These are phyloP conservation scores for Lasiodiplodia gonubiensis DNA, from an alignment of 2,329 filamentous ascomycete genomes.

Conservation along the genomic window DNA sequence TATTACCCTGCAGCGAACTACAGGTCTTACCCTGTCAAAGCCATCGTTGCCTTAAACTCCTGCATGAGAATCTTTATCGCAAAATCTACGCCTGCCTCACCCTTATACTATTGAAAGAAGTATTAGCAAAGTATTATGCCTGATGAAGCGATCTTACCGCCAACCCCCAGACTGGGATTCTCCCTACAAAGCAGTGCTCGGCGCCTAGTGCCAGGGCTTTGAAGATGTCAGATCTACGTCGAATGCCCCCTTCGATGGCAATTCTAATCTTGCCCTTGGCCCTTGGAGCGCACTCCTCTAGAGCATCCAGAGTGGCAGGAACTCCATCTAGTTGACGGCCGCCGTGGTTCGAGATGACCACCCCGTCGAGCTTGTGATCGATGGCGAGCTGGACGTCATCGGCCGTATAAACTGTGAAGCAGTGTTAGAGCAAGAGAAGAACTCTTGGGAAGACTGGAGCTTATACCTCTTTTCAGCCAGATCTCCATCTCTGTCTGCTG, in stretches of 20 bases:
- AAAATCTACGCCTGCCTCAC: conserved; percentile 47
- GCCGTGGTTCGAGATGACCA: conserved; percentile 64
- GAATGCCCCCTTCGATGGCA: conserved; percentile 66
- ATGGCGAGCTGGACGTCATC: conserved; percentile 55
- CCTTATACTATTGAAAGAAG: conserved; percentile 46
- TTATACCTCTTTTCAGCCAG: conserved; percentile 52
- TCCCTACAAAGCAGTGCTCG: conserved; percentile 56
- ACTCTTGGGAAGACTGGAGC: background rate
- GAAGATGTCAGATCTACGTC: conserved; percentile 63
- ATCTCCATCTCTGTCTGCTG: conserved; percentile 56
- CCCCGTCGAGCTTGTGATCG: conserved; percentile 45
- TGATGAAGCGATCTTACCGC: conserved; percentile 41
- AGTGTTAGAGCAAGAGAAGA: too few species aligned
- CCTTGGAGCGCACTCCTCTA: conserved; percentile 48
- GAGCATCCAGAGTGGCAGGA: conserved; percentile 58
- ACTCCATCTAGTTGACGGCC: conserved; percentile 64
- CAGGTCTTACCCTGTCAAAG: conserved; percentile 35
- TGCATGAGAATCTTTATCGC: conserved; percentile 50
- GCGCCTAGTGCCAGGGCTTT: conserved; percentile 62
- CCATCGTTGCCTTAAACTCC: conserved; percentile 40
- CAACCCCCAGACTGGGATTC: conserved; percentile 58
- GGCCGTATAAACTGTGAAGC: conserved; percentile 40
- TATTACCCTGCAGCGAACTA: too few species aligned
- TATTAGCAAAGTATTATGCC: too few species aligned
- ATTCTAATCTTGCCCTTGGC: conserved; percentile 59